A percentile compares a stretch with the other conserved stretches of the same genome.
Evolutionary conservation across 768 basidiomycete genomes (phyloP).

Genomic region (Tylopilus sp.): DNA sequence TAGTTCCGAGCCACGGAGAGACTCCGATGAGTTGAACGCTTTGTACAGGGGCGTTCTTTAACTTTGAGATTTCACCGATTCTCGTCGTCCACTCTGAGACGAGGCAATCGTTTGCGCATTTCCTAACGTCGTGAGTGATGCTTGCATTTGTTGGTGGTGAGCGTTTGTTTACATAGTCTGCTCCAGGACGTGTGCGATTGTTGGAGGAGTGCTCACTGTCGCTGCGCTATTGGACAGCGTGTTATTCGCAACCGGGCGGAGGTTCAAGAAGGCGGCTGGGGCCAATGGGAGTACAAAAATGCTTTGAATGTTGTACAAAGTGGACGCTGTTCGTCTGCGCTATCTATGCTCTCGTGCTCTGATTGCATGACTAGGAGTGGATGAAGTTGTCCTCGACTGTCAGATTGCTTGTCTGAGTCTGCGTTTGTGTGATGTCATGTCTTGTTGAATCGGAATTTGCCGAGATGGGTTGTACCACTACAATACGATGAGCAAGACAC

Average conservation of each 20-base stretch:
- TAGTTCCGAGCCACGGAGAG: neutral
- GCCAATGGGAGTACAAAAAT: slow-evolving; percentile 31
- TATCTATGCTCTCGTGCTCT: slow-evolving; percentile 15
- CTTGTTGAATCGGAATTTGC: slow-evolving; percentile 16
- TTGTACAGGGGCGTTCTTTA: slow-evolving; percentile 72
- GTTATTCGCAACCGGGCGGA: slow-evolving; percentile 77
- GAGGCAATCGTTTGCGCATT: slow-evolving; percentile 95
- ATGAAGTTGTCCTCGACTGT: slow-evolving; percentile 23
- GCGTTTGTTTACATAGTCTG: neutral
- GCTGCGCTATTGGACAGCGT: slow-evolving; percentile 85
- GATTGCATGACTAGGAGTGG: slow-evolving; percentile 12
- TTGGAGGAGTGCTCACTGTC: slow-evolving; percentile 95
- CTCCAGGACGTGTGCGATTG: slow-evolving; percentile 88
- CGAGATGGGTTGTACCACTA: slow-evolving; percentile 18
- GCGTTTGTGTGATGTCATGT: slow-evolving; percentile 13
- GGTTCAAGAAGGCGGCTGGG: slow-evolving; percentile 58
- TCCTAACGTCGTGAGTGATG: slow-evolving; percentile 87
- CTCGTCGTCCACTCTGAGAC: slow-evolving; percentile 88
- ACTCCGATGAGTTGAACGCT: neutral
- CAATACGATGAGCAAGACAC: slow-evolving; percentile 29
- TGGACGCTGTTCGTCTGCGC: slow-evolving; percentile 5
- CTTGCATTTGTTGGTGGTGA: neutral
- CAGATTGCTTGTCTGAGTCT: slow-evolving; percentile 19
- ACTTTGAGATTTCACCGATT: slow-evolving; percentile 97
- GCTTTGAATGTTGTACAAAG: slow-evolving; percentile 23